A percentile compares a stretch with the other conserved stretches of the same genome.
Conservation (phyloP, 805 yeast genomes). For the Starmera amethionina region DNA sequence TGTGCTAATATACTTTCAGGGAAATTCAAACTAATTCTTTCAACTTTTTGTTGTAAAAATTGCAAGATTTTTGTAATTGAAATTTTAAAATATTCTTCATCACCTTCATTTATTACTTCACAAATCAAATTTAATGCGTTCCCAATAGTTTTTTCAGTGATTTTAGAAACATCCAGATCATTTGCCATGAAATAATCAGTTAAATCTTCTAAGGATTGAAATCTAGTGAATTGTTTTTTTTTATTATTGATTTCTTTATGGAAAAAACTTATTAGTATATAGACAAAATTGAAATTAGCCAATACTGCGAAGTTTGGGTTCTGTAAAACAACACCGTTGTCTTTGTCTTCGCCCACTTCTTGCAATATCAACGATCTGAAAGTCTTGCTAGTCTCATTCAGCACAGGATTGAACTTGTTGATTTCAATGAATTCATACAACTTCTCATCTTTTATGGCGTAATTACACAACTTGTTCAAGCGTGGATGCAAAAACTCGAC, state of each 20-base stretch:
- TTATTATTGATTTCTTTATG: slow-evolving; percentile 13
- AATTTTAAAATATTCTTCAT: slow-evolving; percentile 35
- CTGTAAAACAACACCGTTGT: slow-evolving; percentile 24
- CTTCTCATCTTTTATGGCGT: slow-evolving; percentile 7
- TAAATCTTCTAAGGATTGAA: slow-evolving; percentile 32
- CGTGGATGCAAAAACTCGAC: slow-evolving; percentile 13
- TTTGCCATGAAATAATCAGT: slow-evolving; percentile 24
- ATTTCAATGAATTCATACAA: slow-evolving; percentile 32
- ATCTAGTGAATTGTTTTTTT: slow-evolving; percentile 21
- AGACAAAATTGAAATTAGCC: slow-evolving; percentile 30
- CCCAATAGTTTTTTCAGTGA: slow-evolving; percentile 8
- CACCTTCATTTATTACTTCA: slow-evolving; percentile 33
- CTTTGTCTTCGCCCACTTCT: slow-evolving; percentile 7
- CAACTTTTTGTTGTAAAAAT: slow-evolving; percentile 30
- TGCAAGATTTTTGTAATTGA: slow-evolving; percentile 27
- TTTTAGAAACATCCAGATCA: slow-evolving; percentile 4
- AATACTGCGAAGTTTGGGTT: slow-evolving; percentile 29
- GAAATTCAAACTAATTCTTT: slow-evolving; percentile 23
- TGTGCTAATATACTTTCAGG: slow-evolving; percentile 24
- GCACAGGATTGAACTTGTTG: slow-evolving; percentile 25
- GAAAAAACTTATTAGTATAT: slow-evolving; percentile 29
- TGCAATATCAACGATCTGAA: slow-evolving; percentile 31
- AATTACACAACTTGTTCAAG: slow-evolving; percentile 4
- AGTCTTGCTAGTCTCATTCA: slow-evolving; percentile 20
- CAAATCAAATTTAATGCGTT: slow-evolving; percentile 23